Base-by-base conservation (phyloP, 768 basidiomycete genomes). In the Phlegmacium glaucopus region DNA sequence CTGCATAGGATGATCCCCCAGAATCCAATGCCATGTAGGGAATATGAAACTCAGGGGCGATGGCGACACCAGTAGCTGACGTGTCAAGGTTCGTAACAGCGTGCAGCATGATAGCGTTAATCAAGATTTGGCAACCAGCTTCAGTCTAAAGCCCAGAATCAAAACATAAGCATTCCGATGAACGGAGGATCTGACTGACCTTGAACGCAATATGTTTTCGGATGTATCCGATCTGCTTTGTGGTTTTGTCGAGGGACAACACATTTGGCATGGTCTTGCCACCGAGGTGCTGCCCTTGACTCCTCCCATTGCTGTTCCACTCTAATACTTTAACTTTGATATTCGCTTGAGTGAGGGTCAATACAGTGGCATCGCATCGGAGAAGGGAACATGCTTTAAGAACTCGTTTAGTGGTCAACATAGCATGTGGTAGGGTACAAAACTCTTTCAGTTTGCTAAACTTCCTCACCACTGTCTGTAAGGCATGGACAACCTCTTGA, bases 371-470 rank as follows among this genome's bases (percentile, higher is more conserved):
- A n/a, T n/a, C n/a, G 39, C 46, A 39, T 47, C 46, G 46, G 46
- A 40, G 39, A 47, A 47, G 37, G 46, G 39, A 40, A 41, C 37
- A 41, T 47, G 46, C 46, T 40, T 47, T 47, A 25, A 39, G 25
- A 42, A 42, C 38, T 29, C 27, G 39, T 40, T 47, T 39, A 29
- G 28, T 39, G 13, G 39, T 47, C 46, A 40, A 47, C 3, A 40
- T 40, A 30, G 46, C 37, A 40, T 38, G 45, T 42, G n/a, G 38
- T 26, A 7, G 26, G 46, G 39, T 39, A 39, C 46, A 47, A 29
- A 47, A 38, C 46, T 47, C 37, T 47, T 47, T 47, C 46, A 47
- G 39, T 40, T 41, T 29, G 46, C 38, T 38, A 40, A 47, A 39
- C 37, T 39, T 18, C 37, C 39, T 41, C 39, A 39, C 29, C 27